A percentile compares a stretch with the other conserved stretches of the same genome.
Conservation (phyloP, 1,139 yeast genomes). For the Eremothecium sinecaudum region DNA sequence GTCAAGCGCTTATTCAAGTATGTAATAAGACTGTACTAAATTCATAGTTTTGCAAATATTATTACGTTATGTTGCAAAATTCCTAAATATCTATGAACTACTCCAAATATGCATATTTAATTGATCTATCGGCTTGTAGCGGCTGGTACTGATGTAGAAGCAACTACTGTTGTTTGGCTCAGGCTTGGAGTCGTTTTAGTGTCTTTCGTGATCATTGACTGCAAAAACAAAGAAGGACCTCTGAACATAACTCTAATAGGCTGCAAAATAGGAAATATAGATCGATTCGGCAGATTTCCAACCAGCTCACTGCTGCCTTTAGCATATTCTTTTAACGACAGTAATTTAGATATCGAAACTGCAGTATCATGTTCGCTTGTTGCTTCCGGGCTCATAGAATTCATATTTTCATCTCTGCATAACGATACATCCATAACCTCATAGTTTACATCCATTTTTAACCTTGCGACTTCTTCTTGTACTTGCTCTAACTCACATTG, state of each 20-base stretch:
- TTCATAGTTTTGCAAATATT: too few relatives aligned
- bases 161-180: constrained; percentile 10
- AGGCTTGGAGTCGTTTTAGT: constrained; percentile 6
- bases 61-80: too few relatives aligned
- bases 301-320: neutral
- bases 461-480: constrained; percentile 7
- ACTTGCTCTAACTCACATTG: constrained; percentile 17
- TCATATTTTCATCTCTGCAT: too few relatives aligned
- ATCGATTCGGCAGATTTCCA: neutral
- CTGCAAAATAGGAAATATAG: neutral
- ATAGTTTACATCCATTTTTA: constrained; percentile 5
- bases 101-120: constrained; percentile 4
- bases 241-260: constrained; percentile 8
- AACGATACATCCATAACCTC: constrained; percentile 1
- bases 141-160: constrained; percentile 4
- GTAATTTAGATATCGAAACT: neutral
- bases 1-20: too few relatives aligned
- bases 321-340: neutral
- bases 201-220: constrained; percentile 4
- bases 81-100: too few relatives aligned
- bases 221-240: constrained; percentile 7
- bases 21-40: too few relatives aligned
- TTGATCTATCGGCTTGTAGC: too few relatives aligned
- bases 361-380: neutral
- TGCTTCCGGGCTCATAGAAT: constrained; percentile 2